Evolutionary conservation across 768 basidiomycete species (phyloP).

Genomic region (Myochromella boudieri): DNA sequence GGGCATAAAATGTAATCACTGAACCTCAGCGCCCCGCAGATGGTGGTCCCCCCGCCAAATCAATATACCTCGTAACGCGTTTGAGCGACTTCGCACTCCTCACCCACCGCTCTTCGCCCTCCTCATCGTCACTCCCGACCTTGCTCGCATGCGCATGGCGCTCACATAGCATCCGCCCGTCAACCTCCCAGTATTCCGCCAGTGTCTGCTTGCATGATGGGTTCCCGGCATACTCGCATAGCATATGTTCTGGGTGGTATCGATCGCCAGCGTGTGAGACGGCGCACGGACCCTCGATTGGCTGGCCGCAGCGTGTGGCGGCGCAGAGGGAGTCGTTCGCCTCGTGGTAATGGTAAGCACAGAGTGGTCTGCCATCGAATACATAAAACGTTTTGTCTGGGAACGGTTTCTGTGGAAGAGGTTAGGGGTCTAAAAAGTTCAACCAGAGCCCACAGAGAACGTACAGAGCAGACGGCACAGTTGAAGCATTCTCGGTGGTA

Average conservation of each 20-base stretch:
- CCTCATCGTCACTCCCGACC: conserved; percentile 25
- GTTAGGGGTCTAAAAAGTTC: conserved; percentile 5
- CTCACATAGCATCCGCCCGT: conserved; percentile 85
- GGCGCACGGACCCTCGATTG: conserved; percentile 93
- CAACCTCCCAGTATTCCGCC: conserved; percentile 89
- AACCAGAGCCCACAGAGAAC: conserved; percentile 1
- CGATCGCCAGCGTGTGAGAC: conserved; percentile 78
- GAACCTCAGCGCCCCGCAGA: conserved; percentile 8
- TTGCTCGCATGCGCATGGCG: conserved; percentile 55
- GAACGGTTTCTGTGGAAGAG: conserved; percentile 68
- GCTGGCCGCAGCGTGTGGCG: conserved; percentile 73
- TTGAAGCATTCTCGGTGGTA: conserved; percentile 92
- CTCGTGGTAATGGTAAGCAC: conserved; percentile 92
- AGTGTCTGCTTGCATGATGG: conserved; percentile 53
- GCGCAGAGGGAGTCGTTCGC: conserved; percentile 88
- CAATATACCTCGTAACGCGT: conserved; percentile 80
- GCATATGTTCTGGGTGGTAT: conserved; percentile 87
- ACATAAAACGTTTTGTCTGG: conserved; percentile 93
- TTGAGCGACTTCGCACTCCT: conserved; percentile 61
- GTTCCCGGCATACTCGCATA: conserved; percentile 68
- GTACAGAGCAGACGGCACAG: conserved; percentile 78
- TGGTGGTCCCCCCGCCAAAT: conserved; percentile 44
- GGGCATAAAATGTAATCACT: neutral
- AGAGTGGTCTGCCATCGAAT: conserved; percentile 85
- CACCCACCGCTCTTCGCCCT: conserved; percentile 29